phyloP scores from a whole-genome alignment of 768 basidiomycete genomes.

The Dendrothele bispora region DNA sequence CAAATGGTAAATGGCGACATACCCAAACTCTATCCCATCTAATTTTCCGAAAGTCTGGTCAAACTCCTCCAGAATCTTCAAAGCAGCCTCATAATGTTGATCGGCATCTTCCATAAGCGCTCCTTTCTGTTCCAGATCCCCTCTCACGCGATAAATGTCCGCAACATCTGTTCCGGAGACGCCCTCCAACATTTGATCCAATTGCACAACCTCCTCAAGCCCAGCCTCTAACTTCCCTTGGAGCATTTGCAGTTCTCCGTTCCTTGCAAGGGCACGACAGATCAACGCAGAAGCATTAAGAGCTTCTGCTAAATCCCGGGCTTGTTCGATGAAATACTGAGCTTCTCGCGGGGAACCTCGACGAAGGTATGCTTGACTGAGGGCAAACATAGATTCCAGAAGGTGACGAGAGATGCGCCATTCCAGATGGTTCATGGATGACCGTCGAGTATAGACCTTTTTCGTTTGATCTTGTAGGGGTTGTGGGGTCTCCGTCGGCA shows the following conservation, averaged over 20 bases:
- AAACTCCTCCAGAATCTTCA: conserved; percentile 60
- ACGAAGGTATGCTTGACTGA: conserved; percentile 61
- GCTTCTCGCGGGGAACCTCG: conserved; percentile 86
- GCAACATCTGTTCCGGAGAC: conserved; percentile 57
- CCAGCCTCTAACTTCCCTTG: conserved; percentile 62
- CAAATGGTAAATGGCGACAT: conserved; percentile 13
- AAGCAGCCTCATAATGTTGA: conserved; percentile 54
- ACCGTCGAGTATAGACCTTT: conserved; percentile 27
- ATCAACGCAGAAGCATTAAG: conserved; percentile 65
- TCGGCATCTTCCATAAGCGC: conserved; percentile 41
- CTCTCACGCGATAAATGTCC: conserved; percentile 55
- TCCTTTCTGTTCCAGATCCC: conserved; percentile 47
- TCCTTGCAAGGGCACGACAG: conserved; percentile 63
- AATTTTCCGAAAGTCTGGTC: conserved; percentile 52
- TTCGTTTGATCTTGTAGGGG: conserved; percentile 21
- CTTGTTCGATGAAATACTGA: conserved; percentile 81
- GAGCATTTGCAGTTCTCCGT: conserved; percentile 70
- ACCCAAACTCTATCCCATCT: conserved; percentile 50
- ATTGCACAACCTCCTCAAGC: conserved; percentile 43
- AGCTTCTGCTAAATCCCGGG: conserved; percentile 67
- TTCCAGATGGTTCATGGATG: conserved; percentile 56
- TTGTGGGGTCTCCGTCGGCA: conserved; percentile 27
- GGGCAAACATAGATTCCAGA: conserved; percentile 60
- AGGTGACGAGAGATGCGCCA: conserved; percentile 80
- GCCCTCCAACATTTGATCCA: conserved; percentile 40